Conservation (phyloP, 2,329 filamentous ascomycete genomes). For the Trichoderma sp. region DNA sequence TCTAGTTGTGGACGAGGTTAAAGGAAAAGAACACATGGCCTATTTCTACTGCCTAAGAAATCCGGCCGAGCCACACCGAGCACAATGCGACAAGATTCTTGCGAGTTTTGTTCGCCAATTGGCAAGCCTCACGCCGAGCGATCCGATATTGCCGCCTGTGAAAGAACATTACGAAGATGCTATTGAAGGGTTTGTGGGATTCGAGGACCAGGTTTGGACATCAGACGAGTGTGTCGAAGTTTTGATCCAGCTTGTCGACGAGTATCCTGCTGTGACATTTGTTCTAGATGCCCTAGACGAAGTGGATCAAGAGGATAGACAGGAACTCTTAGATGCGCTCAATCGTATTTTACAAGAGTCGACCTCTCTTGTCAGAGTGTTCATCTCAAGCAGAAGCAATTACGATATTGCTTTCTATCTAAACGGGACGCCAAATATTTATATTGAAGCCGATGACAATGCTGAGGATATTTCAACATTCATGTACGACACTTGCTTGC, state of each 20-base stretch:
- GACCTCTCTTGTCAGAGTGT: neutral
- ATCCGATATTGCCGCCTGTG: neutral
- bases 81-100: constrained; percentile 3
- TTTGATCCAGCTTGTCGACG: neutral
- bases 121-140: neutral
- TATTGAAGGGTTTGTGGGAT: neutral
- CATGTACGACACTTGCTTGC: neutral
- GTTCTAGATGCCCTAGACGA: constrained; percentile 9
- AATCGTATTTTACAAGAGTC: neutral
- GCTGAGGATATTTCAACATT: constrained; percentile 13
- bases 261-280: constrained; percentile 1
- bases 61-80: constrained; percentile 5
- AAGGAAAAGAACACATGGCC: neutral
- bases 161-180: neutral
- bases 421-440: neutral
- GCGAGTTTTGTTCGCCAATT: constrained; percentile 8
- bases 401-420: constrained; percentile 7
- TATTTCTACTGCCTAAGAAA: constrained; percentile 10
- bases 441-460: constrained; percentile 5
- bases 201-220: neutral
- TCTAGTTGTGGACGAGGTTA: constrained; percentile 1
- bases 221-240: neutral
- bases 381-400: constrained; percentile 7
- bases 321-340: neutral
- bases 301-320: neutral